A percentile compares a stretch with the other conserved stretches of the same genome.
phyloP scores from a whole-genome alignment of 768 basidiomycete species.

The Lactarius evosmus region DNA sequence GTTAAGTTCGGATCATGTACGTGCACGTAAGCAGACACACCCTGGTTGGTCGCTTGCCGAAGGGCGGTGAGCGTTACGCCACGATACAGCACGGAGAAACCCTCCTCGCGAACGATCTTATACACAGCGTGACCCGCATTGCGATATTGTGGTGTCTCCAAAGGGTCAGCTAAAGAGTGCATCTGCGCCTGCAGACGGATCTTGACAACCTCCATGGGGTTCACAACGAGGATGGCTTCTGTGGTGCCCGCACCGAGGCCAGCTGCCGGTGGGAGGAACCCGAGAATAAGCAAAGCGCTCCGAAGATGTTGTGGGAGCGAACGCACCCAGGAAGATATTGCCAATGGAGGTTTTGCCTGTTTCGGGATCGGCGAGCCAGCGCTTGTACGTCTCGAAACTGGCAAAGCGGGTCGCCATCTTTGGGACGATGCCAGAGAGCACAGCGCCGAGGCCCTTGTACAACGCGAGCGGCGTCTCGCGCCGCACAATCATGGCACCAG shows the following conservation, averaged over 20 bases:
- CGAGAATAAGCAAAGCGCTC: background rate
- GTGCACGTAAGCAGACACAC: constrained; percentile 38
- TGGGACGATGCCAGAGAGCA: constrained; percentile 93
- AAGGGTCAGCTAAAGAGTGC: constrained; percentile 93
- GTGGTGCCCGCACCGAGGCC: constrained; percentile 94
- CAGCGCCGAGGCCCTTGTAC: constrained; percentile 98
- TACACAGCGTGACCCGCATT: constrained; percentile 97
- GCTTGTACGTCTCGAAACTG: constrained; percentile 94
- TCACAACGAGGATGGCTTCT: constrained; percentile 92
- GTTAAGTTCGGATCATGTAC: constrained; percentile 3
- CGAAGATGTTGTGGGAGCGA: background rate
- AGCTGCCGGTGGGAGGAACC: constrained; percentile 45
- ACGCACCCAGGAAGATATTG: constrained; percentile 81
- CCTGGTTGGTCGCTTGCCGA: constrained; percentile 97
- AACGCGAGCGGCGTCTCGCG: constrained; percentile 93
- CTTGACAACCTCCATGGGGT: constrained; percentile 99
- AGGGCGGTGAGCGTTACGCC: constrained; percentile 92
- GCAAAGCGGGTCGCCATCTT: constrained; percentile 99
- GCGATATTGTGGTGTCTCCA: constrained; percentile 89
- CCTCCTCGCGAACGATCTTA: constrained; percentile 92
- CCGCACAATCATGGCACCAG: constrained; percentile 80
- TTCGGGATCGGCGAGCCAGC: constrained; percentile 64
- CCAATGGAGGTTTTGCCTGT: constrained; percentile 80
- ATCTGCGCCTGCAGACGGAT: constrained; percentile 97
- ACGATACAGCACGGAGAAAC: constrained; percentile 77